Base-by-base conservation (phyloP, 75 land plant species). In the Chamaecyparis obtusa region DNA sequence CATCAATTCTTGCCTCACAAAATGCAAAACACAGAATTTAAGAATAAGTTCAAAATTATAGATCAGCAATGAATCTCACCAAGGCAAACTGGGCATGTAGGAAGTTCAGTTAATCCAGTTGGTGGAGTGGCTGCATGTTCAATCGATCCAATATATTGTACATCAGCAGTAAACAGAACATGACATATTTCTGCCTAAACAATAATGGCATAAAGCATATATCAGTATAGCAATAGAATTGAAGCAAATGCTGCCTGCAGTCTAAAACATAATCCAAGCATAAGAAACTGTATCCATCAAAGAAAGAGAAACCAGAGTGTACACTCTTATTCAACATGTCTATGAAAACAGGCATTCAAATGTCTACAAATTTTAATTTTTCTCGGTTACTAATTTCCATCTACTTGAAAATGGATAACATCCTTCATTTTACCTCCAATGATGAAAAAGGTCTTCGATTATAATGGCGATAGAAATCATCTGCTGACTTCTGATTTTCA, bases 81-180 rank as follows among this genome's bases (percentile, higher is more conserved):
- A 87, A 98, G 92, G 87, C 99, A 98, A 78, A 98, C 99, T 83
- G 99, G 95, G 88, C 99, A 98, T 30, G 96, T 88, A 72, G 99
- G 94, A 84, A 92, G 95, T 60, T 98, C 99, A 33, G 95, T 91
- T 86, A 94, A 92, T 54, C 94, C 95, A 64, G 90, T 84, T 30
- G 92, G 90, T 36, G 95, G 91, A 79, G 91, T 77, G 57, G 92
- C 90, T 82, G 94, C 94, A 88, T 93, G 92, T 84, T 94, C 99
- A 75, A 91, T 88, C 15, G 99, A 94, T 55, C 91, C 94, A 36
- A 97, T 98, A 86, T 94, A 96, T 72, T 93, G 94, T 14, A 98
- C 96, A 89, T 94, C 95, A 4, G 94, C 91, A 14, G 92, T 92
- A 86, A 93, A 97, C 57, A 92, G 90, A 60, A 98, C 93, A 85